Base-by-base conservation (phyloP, 768 basidiomycete species). In the Galerina sulciceps region DNA sequence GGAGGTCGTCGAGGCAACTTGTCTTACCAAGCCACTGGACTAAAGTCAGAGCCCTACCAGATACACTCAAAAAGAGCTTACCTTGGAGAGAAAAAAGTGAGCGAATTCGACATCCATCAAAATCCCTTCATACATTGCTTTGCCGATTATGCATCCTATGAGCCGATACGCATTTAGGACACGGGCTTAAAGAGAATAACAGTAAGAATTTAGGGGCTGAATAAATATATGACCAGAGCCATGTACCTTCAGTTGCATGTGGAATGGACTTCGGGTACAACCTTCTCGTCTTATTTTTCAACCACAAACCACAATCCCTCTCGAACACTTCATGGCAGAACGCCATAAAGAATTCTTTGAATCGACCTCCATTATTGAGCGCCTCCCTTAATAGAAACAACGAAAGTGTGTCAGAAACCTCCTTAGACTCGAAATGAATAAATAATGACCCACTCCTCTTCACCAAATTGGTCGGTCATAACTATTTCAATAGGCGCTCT, bases 341-440 rank as follows among this genome's bases (percentile, higher is more conserved):
- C 11, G 90, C 92, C 2, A 95, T 99, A 67, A 99, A 85, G 65
- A 99, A 97, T 71, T 99, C 97, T 71, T 99, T 99, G 81, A 97
- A 99, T 5, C 98, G 88, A 0, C 97, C 97, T 3, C 97, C 96
- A 1, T 96, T 96, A 62, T 98, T 96, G 34, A 99, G 96, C 0
- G 95, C 96, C 15, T 89, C 87, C 71, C 91, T 92, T 58, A 31
- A 55, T 67, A 6, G 70, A 34, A 53, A n/a, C 56, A 38, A 43
- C 34, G 31, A 11, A 47, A 40, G 55, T 45, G 62, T 20, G 44
- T 43, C 1, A 40, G 42, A 5, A 47, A 3, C 58, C 17, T n/a
- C n/a, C n/a, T n/a, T n/a, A n/a, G 37, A 10, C 17, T 38, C 54
- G n/a, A n/a, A 40, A 13, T 0, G 41, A 48, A 34, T 11, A 35